Evolutionary conservation across 192 early-diverging fungal species (phyloP).

Genomic region (Coemansia sp.): DNA sequence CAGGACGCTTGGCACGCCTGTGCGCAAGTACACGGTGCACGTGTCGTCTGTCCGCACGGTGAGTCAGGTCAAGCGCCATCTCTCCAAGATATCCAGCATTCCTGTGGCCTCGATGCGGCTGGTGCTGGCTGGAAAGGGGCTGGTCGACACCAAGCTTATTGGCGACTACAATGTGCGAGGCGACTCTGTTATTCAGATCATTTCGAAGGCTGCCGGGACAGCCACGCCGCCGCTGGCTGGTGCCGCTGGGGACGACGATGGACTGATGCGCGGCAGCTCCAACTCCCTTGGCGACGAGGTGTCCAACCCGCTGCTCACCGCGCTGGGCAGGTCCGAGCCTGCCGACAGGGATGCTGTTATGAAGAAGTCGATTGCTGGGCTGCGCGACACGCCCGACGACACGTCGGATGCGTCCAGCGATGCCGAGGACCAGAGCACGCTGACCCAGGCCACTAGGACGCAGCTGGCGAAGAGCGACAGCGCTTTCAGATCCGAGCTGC

Average conservation of each 20-base stretch:
- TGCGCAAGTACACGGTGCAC: constrained; percentile 48
- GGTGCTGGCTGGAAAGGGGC: constrained; percentile 38
- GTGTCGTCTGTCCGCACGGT: constrained; percentile 43
- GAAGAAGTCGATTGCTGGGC: constrained; percentile 2
- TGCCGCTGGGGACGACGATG: constrained; percentile 2
- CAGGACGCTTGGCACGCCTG: constrained; percentile 43
- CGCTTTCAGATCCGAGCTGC: constrained; percentile 37
- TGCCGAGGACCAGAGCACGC: neutral
- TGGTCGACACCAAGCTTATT: constrained; percentile 48
- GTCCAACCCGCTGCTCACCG: constrained; percentile 34
- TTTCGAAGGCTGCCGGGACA: constrained; percentile 22
- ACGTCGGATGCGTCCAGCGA: constrained; percentile 29
- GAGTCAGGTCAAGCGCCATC: constrained; percentile 42
- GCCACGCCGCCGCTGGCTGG: neutral
- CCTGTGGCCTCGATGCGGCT: constrained; percentile 30
- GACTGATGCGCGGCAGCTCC: neutral
- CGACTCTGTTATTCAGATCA: constrained; percentile 47
- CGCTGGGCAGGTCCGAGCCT: constrained; percentile 15
- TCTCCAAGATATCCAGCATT: constrained; percentile 36
- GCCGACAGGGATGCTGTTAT: neutral
- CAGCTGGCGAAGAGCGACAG: constrained; percentile 31
- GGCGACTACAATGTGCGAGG: constrained; percentile 40
- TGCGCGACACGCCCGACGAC: neutral
- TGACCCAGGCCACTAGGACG: constrained; percentile 17
- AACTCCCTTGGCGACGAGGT: constrained; percentile 9